Conservation (phyloP, 2,329 filamentous ascomycete genomes). For the Cercospora berteroae region DNA sequence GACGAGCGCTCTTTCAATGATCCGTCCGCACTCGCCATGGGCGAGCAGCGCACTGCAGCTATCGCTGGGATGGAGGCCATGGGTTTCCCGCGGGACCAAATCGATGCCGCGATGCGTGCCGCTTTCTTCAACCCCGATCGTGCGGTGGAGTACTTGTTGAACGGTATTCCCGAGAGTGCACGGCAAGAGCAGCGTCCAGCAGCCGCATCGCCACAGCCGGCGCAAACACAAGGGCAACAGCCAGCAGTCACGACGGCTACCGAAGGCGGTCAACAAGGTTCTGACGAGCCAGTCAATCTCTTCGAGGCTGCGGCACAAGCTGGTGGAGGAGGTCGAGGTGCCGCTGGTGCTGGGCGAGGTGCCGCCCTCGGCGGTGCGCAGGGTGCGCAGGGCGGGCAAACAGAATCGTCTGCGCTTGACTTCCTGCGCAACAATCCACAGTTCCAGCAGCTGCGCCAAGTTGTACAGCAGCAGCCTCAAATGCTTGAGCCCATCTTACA, state of each 20-base stretch:
- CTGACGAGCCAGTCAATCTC: constrained; percentile 73
- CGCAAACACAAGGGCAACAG: constrained; percentile 32
- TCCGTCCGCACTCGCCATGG: constrained; percentile 80
- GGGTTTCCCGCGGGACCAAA: constrained; percentile 86
- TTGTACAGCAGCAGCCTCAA: constrained; percentile 94
- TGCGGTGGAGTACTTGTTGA: constrained; percentile 93
- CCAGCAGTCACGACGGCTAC: constrained; percentile 40
- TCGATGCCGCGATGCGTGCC: constrained; percentile 91
- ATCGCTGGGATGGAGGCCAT: constrained; percentile 95
- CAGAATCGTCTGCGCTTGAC: constrained; percentile 68
- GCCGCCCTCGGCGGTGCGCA: constrained; percentile 41
- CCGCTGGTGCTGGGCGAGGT: constrained; percentile 42
- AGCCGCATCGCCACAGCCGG: constrained; percentile 38
- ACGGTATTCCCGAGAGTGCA: constrained; percentile 82
- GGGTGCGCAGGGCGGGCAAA: constrained; percentile 46
- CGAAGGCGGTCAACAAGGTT: constrained; percentile 79
- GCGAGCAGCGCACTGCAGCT: constrained; percentile 74
- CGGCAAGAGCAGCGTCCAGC: constrained; percentile 65
- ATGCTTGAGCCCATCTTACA: constrained; percentile 99
- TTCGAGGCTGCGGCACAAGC: constrained; percentile 67
- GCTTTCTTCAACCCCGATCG: constrained; percentile 97
- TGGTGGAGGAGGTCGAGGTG: constrained; percentile 42
- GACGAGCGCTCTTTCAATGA: constrained; percentile 58
- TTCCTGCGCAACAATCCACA: constrained; percentile 94
- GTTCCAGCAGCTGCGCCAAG: constrained; percentile 95